phyloP scores from a whole-genome alignment of 2,329 filamentous ascomycete species.

The Exophiala aquamarina region DNA sequence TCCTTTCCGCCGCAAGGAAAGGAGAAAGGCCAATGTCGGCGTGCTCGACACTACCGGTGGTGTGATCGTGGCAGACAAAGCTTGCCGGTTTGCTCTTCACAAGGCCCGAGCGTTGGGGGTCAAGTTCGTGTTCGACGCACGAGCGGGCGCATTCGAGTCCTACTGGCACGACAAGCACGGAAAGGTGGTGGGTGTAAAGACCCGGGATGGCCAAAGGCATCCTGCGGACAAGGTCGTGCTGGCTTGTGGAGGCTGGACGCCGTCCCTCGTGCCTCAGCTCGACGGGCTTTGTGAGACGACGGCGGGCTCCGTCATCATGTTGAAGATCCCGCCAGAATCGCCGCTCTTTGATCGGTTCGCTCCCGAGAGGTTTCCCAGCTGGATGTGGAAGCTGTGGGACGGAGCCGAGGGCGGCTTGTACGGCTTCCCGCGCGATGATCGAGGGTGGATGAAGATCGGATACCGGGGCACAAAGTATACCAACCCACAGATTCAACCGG shows the following conservation, averaged over 20 bases:
- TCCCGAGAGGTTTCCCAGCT: constrained; percentile 48
- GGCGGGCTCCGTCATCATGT: constrained; percentile 45
- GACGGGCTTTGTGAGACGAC: constrained; percentile 49
- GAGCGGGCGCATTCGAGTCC: constrained; percentile 33
- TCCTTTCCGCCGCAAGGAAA: constrained; percentile 37
- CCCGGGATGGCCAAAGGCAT: constrained; percentile 10
- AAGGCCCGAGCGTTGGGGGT: constrained; percentile 43
- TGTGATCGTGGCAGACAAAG: constrained; percentile 47
- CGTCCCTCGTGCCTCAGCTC: constrained; percentile 58
- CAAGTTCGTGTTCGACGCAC: constrained; percentile 41
- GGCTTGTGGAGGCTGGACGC: constrained; percentile 87
- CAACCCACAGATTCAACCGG: constrained; percentile 39
- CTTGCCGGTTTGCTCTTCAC: constrained; percentile 47
- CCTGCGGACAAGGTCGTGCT: constrained; percentile 50
- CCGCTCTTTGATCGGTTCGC: constrained; percentile 43
- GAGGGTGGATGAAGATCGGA: constrained; percentile 50
- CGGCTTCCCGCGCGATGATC: constrained; percentile 36
- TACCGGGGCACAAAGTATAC: constrained; percentile 54
- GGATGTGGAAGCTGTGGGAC: constrained; percentile 37
- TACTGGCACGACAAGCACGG: constrained; percentile 25
- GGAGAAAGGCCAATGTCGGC: constrained; percentile 33
- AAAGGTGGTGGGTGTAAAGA: constrained; percentile 32
- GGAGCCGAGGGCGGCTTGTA: constrained; percentile 14
- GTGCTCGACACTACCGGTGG: constrained; percentile 51
- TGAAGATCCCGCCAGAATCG: constrained; percentile 42